phyloP scores from a whole-genome alignment of 139 green algal species.

The Chlorella sp. region DNA sequence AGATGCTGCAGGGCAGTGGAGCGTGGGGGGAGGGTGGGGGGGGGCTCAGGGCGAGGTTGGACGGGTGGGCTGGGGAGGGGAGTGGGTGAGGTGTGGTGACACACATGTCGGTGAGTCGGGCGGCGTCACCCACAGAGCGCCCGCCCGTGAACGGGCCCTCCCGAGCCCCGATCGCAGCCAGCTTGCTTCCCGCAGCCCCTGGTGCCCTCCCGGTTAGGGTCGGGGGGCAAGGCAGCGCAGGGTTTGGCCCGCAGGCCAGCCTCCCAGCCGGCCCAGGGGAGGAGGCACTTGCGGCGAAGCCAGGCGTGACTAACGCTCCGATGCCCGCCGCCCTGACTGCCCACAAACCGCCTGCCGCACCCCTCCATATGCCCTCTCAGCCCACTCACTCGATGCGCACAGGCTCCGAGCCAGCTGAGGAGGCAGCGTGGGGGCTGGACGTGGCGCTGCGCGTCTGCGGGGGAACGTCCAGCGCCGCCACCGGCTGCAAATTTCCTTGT shows the following conservation, averaged over 20 bases:
- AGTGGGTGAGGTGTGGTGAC: background rate
- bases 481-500: conserved; percentile 21
- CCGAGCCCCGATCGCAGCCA: background rate
- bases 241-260: background rate
- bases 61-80: background rate
- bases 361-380: too few relatives aligned
- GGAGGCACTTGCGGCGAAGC: too few relatives aligned
- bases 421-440: conserved; percentile 8
- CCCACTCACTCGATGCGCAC: conserved; percentile 25
- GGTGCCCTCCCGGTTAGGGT: background rate
- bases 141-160: background rate
- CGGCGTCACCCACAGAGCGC: background rate
- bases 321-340: background rate
- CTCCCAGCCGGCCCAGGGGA: too few relatives aligned
- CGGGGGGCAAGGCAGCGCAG: background rate
- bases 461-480: background rate
- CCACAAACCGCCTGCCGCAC: too few relatives aligned
- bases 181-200: too few relatives aligned
- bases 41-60: background rate
- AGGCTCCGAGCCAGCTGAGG: conserved; percentile 6
- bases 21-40: background rate
- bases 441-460: background rate
- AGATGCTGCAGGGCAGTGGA: background rate
- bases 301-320: background rate
- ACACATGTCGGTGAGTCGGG: background rate